A percentile compares a stretch with the other conserved stretches of the same genome.
Conservation (phyloP, 768 basidiomycete species). For the Boletellus ananas region DNA sequence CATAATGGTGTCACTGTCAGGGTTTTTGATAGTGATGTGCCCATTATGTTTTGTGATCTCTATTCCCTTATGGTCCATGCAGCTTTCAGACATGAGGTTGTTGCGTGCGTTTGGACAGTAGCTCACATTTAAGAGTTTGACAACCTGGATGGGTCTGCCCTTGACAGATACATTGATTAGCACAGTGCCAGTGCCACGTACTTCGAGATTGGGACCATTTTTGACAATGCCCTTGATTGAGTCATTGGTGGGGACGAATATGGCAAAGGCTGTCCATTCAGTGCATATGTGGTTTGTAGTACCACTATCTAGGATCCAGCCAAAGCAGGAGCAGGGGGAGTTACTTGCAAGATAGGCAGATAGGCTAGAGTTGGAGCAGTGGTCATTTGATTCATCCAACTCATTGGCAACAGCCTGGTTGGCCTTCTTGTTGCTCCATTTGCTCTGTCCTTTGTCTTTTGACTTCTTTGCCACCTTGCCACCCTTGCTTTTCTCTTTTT, state of each 20-base stretch:
- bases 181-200: not conserved
- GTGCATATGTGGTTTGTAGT: constrained; percentile 5
- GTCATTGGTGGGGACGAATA: not conserved
- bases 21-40: not conserved
- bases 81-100: constrained; percentile 8
- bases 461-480: no score
- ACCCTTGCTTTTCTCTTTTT: no score
- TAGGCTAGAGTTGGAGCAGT: not conserved
- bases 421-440: not conserved
- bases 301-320: constrained; percentile 7
- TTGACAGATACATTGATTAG: not conserved
- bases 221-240: constrained; percentile 7
- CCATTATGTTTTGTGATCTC: constrained; percentile 4
- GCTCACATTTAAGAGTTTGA: constrained; percentile 7
- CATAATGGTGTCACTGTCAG: not conserved
- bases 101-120: constrained; percentile 3
- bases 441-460: not conserved
- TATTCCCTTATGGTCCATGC: constrained; percentile 4
- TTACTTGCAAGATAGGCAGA: not conserved
- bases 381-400: not conserved
- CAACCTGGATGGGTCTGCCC: not conserved
- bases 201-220: constrained; percentile 1
- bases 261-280: not conserved
- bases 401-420: not conserved
- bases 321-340: not conserved